Evolutionary conservation across 495 filamentous ascomycete genomes (phyloP), one percentile per base, ranked within the genome.

Genomic region (Penicillium soppii): DNA sequence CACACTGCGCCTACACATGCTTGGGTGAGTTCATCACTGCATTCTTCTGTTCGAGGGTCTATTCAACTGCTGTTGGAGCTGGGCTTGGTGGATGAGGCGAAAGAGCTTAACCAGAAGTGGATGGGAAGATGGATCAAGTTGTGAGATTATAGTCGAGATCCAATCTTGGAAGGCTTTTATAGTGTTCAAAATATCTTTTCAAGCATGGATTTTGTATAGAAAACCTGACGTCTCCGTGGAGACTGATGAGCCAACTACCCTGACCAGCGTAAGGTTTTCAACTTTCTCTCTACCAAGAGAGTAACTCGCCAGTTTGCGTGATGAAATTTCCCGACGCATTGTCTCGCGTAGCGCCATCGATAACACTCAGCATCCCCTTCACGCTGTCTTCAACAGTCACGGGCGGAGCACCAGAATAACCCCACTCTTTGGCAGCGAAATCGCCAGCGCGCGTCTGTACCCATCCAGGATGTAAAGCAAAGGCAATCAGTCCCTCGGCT

Each of bases 1-100:
- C 84, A 87, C 58, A 87, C 84, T 2, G 77, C 75, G 20, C 85
- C 82, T 53, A 87, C 84, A 7, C 84, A 87, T 56, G 82, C 83
- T 3, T 88, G 84, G 84, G 84, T 88, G 26, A 79, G 81, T 16
- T 77, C 75, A 12, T 80, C 82, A 0, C 56, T 88, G 16, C 82
- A 87, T 54, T 81, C 76, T 22, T 81, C 80, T 0, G 80, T 86
- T 25, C 65, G 84, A 0, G 84, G 84, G 0, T 75, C 75, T 0
- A 74, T 84, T 15, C 84, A 88, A 61, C 50, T 86, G 51, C 64
- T 86, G 50, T 69, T 88, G n/a, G 81, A 85, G 47, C 70, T 86
- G 54, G 84, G 84, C 0, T 61, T 88, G 43, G 81, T 87, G 1
- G 82, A 87, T 58, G 84, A 87, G 61, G 84, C 84, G 15, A 88